Conservation (phyloP, 352 stramenopile genomes). For the Pythium dissimile region DNA sequence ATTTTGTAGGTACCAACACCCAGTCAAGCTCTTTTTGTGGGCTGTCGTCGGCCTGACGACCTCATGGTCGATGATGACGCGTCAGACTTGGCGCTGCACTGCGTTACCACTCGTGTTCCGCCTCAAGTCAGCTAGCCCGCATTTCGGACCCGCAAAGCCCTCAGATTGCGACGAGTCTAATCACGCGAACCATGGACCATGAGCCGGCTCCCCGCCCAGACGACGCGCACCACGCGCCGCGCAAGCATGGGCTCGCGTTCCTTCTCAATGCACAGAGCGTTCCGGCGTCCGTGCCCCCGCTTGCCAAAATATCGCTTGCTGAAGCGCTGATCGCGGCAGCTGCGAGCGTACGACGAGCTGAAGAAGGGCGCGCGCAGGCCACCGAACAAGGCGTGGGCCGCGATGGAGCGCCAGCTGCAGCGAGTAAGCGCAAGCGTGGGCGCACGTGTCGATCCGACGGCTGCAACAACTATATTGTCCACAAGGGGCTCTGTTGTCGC, state of each 20-base stretch:
- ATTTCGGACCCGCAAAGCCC: too few species aligned
- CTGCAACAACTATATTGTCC: slow-evolving; percentile 42
- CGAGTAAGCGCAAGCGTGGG: background rate
- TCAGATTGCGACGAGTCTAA: background rate
- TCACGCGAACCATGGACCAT: background rate
- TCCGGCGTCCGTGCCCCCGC: too few species aligned
- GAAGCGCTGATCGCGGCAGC: background rate
- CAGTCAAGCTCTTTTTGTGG: background rate
- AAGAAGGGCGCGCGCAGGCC: background rate
- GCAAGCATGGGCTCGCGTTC: background rate
- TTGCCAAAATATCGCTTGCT: too few species aligned
- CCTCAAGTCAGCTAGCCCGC: too few species aligned
- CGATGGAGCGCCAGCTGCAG: background rate
- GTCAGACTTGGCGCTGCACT: background rate
- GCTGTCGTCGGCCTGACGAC: background rate
- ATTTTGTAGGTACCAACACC: too few species aligned
- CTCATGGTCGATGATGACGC: background rate
- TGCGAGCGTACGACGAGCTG: too few species aligned
- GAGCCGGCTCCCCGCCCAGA: too few species aligned
- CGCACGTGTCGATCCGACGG: slow-evolving; percentile 28
- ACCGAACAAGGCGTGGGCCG: background rate
- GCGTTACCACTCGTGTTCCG: background rate
- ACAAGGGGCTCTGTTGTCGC: slow-evolving; percentile 36
- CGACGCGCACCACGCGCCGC: background rate
- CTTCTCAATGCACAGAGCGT: background rate